phyloP scores from a whole-genome alignment of 1,284 basidiomycete genomes.

The Cryptococcus sp. region DNA sequence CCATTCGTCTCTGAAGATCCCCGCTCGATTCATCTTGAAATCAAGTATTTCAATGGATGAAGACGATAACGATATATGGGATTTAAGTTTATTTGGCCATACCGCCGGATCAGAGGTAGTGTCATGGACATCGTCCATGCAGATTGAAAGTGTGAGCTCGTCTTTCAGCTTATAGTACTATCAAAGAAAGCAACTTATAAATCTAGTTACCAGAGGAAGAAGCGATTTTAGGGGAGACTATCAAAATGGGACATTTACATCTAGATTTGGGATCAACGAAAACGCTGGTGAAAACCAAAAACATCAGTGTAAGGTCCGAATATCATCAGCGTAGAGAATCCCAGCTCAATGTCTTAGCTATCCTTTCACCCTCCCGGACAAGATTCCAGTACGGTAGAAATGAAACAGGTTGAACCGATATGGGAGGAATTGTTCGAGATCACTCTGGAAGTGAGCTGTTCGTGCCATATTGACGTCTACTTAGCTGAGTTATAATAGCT shows the following conservation, averaged over 20 bases:
- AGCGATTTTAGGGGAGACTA: conserved; percentile 4
- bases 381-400: background rate
- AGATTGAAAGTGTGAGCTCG: no score
- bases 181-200: no score
- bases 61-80: background rate
- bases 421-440: background rate
- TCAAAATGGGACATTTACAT: conserved; percentile 21
- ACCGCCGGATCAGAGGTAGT: no score
- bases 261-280: no score
- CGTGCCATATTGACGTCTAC: background rate
- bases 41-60: background rate
- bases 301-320: no score
- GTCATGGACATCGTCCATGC: no score
- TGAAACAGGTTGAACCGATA: background rate
- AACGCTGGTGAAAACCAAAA: no score
- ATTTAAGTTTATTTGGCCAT: background rate
- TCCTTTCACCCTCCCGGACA: background rate
- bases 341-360: background rate
- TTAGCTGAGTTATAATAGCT: conserved; percentile 1
- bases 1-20: background rate
- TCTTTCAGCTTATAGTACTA: no score
- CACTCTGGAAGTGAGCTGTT: background rate
- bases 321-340: no score
- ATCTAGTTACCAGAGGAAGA: background rate
- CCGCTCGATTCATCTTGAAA: background rate